Base-by-base conservation (phyloP, 805 yeast genomes). In the Cyberlindnera misumaiensis region DNA sequence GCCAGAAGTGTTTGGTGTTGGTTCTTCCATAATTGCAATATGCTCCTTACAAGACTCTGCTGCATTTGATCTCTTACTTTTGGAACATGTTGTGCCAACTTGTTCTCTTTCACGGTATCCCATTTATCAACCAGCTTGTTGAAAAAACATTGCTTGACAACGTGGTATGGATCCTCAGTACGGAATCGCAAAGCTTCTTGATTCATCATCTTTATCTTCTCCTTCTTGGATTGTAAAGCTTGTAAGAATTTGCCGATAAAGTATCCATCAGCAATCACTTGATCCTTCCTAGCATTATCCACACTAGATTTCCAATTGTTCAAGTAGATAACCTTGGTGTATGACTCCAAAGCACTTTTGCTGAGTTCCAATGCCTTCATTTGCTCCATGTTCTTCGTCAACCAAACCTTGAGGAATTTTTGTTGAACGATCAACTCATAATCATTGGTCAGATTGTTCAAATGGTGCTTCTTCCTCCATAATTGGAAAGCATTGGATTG, bases 301-400 rank as follows among this genome's bases (percentile, higher is more conserved):
- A 32, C n/a, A 26, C 16, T 17, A 11, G 33, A 12, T 11, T 31
- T 44, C 56, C 57, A 52, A 14, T 39, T 41, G 11, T 47, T 49
- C 28, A 53, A 38, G 35, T 29, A 49, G 2, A 48, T 41, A n/a
- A 45, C 33, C 28, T 45, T 46, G 9, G 51, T 39, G 30, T 41
- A 54, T 2, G 46, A 30, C 12, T 39, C 35, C 22, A 36, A 39
- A 0, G 55, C 51, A 11, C 38, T 35, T 3, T 30, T 17, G 27
- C 47, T 34, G 20, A 49, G 15, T 11, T 45, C 49, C 11, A 31
- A 6, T 5, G 46, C 17, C 27, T 40, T 36, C 11, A 35, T 32
- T 7, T 39, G 26, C n/a, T 44, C 34, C 6, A 29, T 25, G 17
- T 36, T 18, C 18, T 26, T 42, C 15, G 28, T 15, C 11, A 30